Evolutionary conservation across 306 rosid species (phyloP), one percentile per base, ranked within the genome.

Genomic region (Corylus avellana): DNA sequence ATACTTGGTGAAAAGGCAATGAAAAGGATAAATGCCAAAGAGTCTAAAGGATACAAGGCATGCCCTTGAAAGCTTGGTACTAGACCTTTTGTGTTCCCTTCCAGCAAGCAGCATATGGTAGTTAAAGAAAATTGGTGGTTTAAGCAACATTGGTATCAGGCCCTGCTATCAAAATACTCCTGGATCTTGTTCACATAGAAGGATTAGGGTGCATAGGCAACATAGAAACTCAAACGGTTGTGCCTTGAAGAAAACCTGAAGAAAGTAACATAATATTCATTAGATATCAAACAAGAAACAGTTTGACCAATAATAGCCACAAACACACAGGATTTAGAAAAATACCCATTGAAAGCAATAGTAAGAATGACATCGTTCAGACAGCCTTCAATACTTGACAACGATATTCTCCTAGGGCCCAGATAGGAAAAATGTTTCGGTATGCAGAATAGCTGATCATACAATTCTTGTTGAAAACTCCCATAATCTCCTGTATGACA

Each of bases 381-480:
- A 42, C 68, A 25, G 78, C 62, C 54, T 62, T 54, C 56, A 78
- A 53, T 63, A 85, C 88, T 35, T 68, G 88, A 49, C 76, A 61
- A 70, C 57, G 70, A 49, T 78, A 67, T 67, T 67, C 72, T 39
- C 72, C 72, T 39, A 67, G 72, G 29, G 72, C 72, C 72, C 72
- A 67, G 25, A 67, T 67, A 39, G 72, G 72, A 67, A 67, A 67
- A 67, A 67, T 67, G 50, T 17, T 67, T 42, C 72, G n/a, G 78
- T 85, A 85, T 18, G 85, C 88, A 5, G 88, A 54, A 71, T 85
- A 85, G 64, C 76, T 81, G 77, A 81, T 85, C 88, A 78, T 85
- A 77, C 88, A 81, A 48, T 85, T 85, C 73, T 81, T 81, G 83
- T 85, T 85, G 77, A 85, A 85, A 1, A 85, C 81, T 75, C 85